A percentile compares a stretch with the other conserved stretches of the same genome.
Conservation (phyloP, 129 eudicot species). For the Flaveria sonorensis region DNA sequence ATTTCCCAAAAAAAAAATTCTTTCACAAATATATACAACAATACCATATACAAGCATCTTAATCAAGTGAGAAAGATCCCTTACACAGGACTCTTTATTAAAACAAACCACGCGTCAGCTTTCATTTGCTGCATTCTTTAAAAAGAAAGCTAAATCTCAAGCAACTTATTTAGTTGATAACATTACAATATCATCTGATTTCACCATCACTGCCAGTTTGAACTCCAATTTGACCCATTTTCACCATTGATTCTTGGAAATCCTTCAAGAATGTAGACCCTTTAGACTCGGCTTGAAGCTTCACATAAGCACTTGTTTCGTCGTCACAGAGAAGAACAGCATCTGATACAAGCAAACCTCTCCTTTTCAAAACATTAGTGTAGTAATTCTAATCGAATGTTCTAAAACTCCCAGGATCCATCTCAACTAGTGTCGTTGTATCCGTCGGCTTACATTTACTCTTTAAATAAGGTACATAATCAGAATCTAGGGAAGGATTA, state of each 20-base stretch:
- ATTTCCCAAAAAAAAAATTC: neutral
- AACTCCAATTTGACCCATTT: conserved; percentile 68
- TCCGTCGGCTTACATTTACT: conserved; percentile 45
- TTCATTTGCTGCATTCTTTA: neutral
- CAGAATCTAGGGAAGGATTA: conserved; percentile 59
- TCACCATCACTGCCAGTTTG: conserved; percentile 57
- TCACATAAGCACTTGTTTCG: conserved; percentile 49
- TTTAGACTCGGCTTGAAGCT: conserved; percentile 26
- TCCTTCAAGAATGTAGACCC: conserved; percentile 50
- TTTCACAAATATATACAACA: neutral
- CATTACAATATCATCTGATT: conserved; percentile 52
- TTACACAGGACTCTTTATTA: neutral
- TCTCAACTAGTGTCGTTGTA: conserved; percentile 42
- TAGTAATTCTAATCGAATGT: conserved; percentile 50
- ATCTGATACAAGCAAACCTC: conserved; percentile 66
- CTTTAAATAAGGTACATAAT: conserved; percentile 44
- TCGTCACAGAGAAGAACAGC: conserved; percentile 55
- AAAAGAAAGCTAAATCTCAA: neutral
- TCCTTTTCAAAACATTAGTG: conserved; percentile 48
- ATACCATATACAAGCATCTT: conserved; percentile 3
- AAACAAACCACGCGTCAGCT: conserved; percentile 17
- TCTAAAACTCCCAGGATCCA: conserved; percentile 64
- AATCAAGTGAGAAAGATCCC: neutral
- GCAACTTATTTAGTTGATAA: conserved; percentile 28
- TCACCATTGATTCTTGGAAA: conserved; percentile 61